Evolutionary conservation across 768 basidiomycete species (phyloP).

Genomic region (Wakefieldia striispora): DNA sequence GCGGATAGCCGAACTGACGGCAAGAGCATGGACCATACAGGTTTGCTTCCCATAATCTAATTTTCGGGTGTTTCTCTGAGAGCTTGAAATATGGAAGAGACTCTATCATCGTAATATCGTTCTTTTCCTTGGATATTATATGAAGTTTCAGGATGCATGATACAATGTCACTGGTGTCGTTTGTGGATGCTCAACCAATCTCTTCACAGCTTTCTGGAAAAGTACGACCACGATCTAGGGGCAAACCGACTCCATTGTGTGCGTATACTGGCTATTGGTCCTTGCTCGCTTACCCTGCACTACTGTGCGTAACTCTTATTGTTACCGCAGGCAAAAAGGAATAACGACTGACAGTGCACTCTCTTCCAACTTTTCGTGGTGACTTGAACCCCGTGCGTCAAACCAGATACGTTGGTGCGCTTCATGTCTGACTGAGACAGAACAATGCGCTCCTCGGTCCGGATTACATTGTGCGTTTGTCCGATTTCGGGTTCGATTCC

Average conservation of each 20-base stretch:
- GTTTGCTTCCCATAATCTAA: no score
- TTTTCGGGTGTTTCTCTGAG: no score
- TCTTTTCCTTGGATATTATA: constrained; percentile 3
- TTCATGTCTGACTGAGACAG: no score
- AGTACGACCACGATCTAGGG: not conserved
- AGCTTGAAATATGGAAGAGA: no score
- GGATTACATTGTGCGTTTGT: constrained; percentile 35
- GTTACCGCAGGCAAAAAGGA: not conserved
- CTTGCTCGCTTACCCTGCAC: constrained; percentile 12
- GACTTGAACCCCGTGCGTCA: constrained; percentile 10
- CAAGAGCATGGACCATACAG: no score
- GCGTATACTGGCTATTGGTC: constrained; percentile 14
- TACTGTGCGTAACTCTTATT: constrained; percentile 1
- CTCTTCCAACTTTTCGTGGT: constrained; percentile 9
- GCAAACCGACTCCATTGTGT: constrained; percentile 9
- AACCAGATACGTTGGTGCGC: no score
- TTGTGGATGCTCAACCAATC: constrained; percentile 29
- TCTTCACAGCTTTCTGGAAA: constrained; percentile 18
- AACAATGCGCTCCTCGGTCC: constrained; percentile 15
- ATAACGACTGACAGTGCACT: constrained; percentile 4
- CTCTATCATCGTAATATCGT: no score
- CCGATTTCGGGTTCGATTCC: constrained; percentile 43
- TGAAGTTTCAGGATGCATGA: not conserved
- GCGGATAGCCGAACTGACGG: no score
- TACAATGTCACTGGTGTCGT: constrained; percentile 24